These are phyloP conservation scores for Neofusicoccum umdonicola DNA, from an alignment of 2,329 filamentous ascomycete species.

Conservation along the genomic window DNA sequence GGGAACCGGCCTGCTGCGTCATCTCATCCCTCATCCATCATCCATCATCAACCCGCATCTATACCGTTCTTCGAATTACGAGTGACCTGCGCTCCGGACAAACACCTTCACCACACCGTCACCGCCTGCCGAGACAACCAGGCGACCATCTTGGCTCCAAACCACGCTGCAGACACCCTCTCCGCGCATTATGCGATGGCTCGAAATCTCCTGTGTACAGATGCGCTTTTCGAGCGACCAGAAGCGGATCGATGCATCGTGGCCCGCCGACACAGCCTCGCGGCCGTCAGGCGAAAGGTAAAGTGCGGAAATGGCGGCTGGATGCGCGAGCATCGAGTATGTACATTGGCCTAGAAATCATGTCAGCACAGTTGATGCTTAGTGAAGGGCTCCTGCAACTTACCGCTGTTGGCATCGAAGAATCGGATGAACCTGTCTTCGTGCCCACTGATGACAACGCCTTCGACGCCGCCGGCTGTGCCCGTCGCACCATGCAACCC, in stretches of 20 bases:
- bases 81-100: slow-evolving; percentile 22
- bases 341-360: slow-evolving; percentile 81
- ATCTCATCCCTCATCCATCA: not conserved
- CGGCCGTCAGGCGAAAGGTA: slow-evolving; percentile 89
- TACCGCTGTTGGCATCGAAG: slow-evolving; percentile 98
- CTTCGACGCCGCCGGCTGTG: slow-evolving; percentile 71
- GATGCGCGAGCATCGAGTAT: slow-evolving; percentile 97
- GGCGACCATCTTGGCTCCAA: slow-evolving; percentile 92
- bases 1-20: not conserved
- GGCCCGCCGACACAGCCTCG: slow-evolving; percentile 92
- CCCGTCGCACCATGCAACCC: slow-evolving; percentile 79
- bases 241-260: slow-evolving; percentile 93
- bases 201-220: slow-evolving; percentile 93
- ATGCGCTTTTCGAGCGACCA: slow-evolving; percentile 95
- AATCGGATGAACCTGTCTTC: slow-evolving; percentile 95
- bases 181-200: slow-evolving; percentile 88
- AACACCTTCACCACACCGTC: slow-evolving; percentile 97
- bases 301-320: slow-evolving; percentile 85
- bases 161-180: slow-evolving; percentile 93
- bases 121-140: slow-evolving; percentile 91
- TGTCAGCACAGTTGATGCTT: not conserved
- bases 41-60: not conserved
- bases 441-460: slow-evolving; percentile 92
- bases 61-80: not conserved
- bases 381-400: slow-evolving; percentile 39